Evolutionary conservation across 2,329 filamentous ascomycete species (phyloP), one percentile per base, ranked within the genome.

Genomic region (Xylogone sp.): DNA sequence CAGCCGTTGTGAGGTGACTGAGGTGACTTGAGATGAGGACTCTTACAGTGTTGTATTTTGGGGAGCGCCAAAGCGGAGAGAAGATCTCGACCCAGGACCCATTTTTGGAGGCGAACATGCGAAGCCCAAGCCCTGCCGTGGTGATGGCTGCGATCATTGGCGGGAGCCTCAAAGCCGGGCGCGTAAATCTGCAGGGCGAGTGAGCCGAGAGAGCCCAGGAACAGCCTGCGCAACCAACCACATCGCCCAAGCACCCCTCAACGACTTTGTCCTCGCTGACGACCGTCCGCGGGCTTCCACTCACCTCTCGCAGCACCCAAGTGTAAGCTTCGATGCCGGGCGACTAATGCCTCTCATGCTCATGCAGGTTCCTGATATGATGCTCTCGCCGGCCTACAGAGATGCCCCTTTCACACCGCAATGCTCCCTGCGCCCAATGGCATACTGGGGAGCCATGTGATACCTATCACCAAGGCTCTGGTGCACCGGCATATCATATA

Each of bases 321-420:
- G 34, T 39, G 34, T 39, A 39, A 39, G 34, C 34, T 39, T 39
- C 34, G 13, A 39, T 39, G 34, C 34, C n/a, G 6, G n/a, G 34
- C 34, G n/a, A 39, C 34, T 39, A 39, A 18, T 18, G 61, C 56
- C 58, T 59, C 52, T 51, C 22, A 50, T 53, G 21, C 31, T 55
- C 51, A 59, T 62, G 60, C 60, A 56, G 18, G 55, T 59, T 56
- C 59, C 55, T 52, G 54, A 29, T 48, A 44, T 48, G 21, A 42
- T 50, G 43, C 24, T 46, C 43, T 39, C 34, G 4, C 5, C 5
- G 12, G 34, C 45, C 53, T 54, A 53, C 31, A 51, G 45, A 51
- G 20, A 50, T 39, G 5, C n/a, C 13, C 34, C 21, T 42, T 18
- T n/a, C 29, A 21, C 45, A 22, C 44, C 22, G n/a, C 48, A 45